Base-by-base conservation (phyloP, 805 yeast genomes). In the Suhomyces kilbournensis region DNA sequence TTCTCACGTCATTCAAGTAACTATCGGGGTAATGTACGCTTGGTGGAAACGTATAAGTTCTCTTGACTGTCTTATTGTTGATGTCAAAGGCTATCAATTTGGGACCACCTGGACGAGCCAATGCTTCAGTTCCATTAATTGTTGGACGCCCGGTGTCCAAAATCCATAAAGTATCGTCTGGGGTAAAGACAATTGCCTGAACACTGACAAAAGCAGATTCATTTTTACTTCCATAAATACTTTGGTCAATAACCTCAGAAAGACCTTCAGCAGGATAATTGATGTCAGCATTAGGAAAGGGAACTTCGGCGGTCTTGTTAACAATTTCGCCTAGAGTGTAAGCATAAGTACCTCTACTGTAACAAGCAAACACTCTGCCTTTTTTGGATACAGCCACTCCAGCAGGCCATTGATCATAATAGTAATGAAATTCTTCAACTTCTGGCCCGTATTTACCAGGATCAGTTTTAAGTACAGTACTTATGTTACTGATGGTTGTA, bases 141-240 rank as follows among this genome's bases (percentile, higher is more conserved):
- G 46, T 44, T 26, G 46, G 46, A 15, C 46, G 46, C 1, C 46
- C 46, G 35, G 46, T 44, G 22, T 44, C 46, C 35, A 44, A 20
- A 17, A 44, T 17, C 46, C 46, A 44, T n/a, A 44, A 26, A n/a
- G 46, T 44, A 23, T 44, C 26, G 22, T 44, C 46, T 7, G 46
- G 46, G 4, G 46, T 44, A 10, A 44, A 44, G 4, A 44, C 35
- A 25, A 44, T 15, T 15, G 46, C 46, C 12, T 44, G 46, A 15
- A 44, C 46, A 15, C 46, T 44, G 22, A 44, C 17, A 8, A 44
- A 44, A 1, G 46, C 46, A 15, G 32, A 14, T 15, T 26, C 35
- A 4, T 44, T 26, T 3, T 20, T 44, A 15, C 46, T 44, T n/a
- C 46, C 46, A 17, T 20, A 44, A 26, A 44, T 20, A 10, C 28